Evolutionary conservation across 1,284 basidiomycete species (phyloP).

Genomic region (Phaffia rhodozyma): DNA sequence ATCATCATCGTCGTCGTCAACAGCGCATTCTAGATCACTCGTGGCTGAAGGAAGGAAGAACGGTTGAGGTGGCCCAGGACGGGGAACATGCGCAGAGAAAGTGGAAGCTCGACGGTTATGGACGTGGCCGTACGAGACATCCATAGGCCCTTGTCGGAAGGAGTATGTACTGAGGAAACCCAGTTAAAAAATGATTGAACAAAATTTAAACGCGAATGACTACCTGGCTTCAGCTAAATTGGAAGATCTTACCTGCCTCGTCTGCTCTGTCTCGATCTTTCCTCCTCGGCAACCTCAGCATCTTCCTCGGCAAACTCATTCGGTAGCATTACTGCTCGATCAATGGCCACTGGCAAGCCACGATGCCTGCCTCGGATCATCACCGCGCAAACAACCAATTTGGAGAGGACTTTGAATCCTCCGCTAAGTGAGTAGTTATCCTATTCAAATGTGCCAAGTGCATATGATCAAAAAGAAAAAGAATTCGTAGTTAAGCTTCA

Average conservation of each 20-base stretch:
- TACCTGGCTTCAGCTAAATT: background rate
- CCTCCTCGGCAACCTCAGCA: background rate
- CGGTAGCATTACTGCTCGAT: slow-evolving; percentile 70
- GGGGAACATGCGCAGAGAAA: too few relatives aligned
- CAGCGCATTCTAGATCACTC: too few relatives aligned
- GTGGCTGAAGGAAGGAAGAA: too few relatives aligned
- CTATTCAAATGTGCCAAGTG: slow-evolving; percentile 32
- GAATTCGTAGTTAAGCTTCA: slow-evolving; percentile 17
- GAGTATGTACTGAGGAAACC: too few relatives aligned
- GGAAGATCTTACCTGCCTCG: background rate
- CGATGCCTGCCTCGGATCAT: slow-evolving; percentile 92
- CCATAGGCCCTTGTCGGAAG: too few relatives aligned
- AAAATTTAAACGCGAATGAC: background rate
- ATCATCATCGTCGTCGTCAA: background rate
- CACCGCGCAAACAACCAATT: slow-evolving; percentile 69
- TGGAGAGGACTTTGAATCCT: slow-evolving; percentile 64
- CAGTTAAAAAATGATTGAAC: background rate
- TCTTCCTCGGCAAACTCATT: slow-evolving; percentile 40
- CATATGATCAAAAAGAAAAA: slow-evolving; percentile 21
- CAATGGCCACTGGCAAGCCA: slow-evolving; percentile 75
- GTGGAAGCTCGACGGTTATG: too few relatives aligned
- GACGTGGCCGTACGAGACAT: too few relatives aligned
- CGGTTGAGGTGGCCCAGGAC: too few relatives aligned
- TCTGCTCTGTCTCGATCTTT: background rate
- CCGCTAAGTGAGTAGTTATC: slow-evolving; percentile 69